Evolutionary conservation across 2,329 filamentous ascomycete genomes (phyloP), one percentile per base, ranked within the genome.

Genomic region (Albophoma yamanashiensis): DNA sequence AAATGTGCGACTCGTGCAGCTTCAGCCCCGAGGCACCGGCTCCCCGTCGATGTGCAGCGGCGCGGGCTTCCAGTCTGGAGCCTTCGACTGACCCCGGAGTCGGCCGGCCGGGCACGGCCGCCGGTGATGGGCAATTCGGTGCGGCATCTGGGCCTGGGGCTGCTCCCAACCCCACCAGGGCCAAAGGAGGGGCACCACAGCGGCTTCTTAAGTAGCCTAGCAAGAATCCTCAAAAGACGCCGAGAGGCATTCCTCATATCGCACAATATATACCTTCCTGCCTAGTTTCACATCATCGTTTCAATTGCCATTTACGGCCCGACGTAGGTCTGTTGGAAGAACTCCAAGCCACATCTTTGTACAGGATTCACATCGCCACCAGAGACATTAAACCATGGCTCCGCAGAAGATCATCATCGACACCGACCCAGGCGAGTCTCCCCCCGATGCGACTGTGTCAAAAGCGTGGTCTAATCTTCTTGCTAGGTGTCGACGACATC

Each of bases 381-480:
- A 52, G 4, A 34, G 27, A 14, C 50, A 36, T 8, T 36, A 12
- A 14, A 67, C 55, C 60, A 89, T 90, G 87, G 79, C 84, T 59
- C 82, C 86, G 67, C 85, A 83, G 68, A 86, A 88, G 68, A 87
- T 99, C 66, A 97, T 99, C 68, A 94, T 99, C 68, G 94, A 99
- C 71, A 97, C 93, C 2, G 94, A 97, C 72, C 93, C 93, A 66
- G 77, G 92, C 90, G 79, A 65, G 72, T 65, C 3, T 45, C 36
- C 14, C 36, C 5, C 14, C 9, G 3, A 8, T 53, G 50, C 22
- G 58, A 20, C 12, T 31, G 17, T n/a, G 14, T 43, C 7, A 12
- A 15, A 45, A n/a, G n/a, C 15, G 2, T 25, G 39, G 39, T 43
- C 27, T 38, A 14, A 15, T 22, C 11, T 36, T 3, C 5, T 53